phyloP scores from a whole-genome alignment of 2,329 filamentous ascomycete genomes.

The Escovopsis sp. region DNA sequence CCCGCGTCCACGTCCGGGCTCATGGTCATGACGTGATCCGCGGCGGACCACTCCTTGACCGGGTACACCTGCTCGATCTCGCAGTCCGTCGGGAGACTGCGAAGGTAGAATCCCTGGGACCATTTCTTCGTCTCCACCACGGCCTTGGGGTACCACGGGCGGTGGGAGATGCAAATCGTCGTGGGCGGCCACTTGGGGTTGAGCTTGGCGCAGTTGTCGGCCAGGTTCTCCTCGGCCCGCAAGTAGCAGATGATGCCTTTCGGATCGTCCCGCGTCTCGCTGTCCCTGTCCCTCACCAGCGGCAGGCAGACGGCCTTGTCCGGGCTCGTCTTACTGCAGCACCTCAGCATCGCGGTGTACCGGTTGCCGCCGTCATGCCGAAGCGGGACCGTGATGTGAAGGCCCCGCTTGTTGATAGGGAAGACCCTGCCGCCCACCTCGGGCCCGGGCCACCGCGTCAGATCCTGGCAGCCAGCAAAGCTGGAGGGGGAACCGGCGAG shows the following conservation, averaged over 20 bases:
- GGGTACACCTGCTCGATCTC: not conserved
- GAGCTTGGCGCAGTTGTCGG: not conserved
- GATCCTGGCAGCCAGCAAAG: not conserved
- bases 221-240: not conserved
- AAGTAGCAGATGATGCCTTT: not conserved
- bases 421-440: not conserved
- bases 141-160: not conserved
- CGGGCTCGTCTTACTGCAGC: not conserved
- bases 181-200: not conserved
- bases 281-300: not conserved
- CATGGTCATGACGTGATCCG: not conserved
- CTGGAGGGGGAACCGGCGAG: not conserved
- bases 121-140: not conserved
- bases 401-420: not conserved
- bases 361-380: not conserved
- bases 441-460: not conserved
- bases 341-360: not conserved
- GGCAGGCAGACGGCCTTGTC: not conserved
- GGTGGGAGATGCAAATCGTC: not conserved
- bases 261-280: not conserved
- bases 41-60: not conserved
- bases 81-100: not conserved
- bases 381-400: not conserved
- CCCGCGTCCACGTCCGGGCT: not conserved
- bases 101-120: not conserved